These are phyloP conservation scores for Rhodotorula sp. DNA, from an alignment of 1,284 basidiomycete species.

Conservation along the genomic window DNA sequence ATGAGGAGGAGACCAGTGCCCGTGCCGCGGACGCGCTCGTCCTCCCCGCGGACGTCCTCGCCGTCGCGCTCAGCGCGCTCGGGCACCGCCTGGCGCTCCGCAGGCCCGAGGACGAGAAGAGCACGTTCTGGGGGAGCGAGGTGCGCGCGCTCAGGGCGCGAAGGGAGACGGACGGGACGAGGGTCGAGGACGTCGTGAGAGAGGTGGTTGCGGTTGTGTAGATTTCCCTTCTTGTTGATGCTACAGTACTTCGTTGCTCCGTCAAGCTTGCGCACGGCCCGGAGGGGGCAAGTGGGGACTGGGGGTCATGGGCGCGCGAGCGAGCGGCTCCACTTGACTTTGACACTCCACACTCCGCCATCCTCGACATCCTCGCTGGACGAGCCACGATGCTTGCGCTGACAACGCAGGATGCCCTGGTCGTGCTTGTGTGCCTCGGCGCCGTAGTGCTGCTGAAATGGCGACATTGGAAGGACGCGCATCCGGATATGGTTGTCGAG, in stretches of 20 bases:
- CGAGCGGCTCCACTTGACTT: background rate
- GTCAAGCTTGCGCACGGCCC: no score
- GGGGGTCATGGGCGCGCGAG: background rate
- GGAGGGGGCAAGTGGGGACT: background rate
- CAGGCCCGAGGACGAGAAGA: constrained; percentile 20
- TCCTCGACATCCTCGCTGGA: background rate
- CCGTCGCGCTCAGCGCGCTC: constrained; percentile 4
- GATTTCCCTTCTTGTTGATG: background rate
- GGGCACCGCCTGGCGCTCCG: constrained; percentile 19
- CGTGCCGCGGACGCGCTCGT: background rate
- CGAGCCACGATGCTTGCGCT: background rate
- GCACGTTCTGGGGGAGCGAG: constrained; percentile 27
- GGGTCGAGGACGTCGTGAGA: constrained; percentile 13
- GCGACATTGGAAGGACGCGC: background rate
- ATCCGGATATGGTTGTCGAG: background rate
- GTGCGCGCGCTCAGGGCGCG: constrained; percentile 3
- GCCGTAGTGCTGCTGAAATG: background rate
- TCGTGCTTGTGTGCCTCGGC: background rate
- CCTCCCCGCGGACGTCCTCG: constrained; percentile 13
- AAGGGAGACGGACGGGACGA: background rate
- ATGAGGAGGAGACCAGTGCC: background rate
- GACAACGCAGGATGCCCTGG: background rate
- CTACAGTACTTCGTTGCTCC: background rate
- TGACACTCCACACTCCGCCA: background rate
- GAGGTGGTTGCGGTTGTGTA: constrained; percentile 5